Percentiles rank a stretch among this genome's conserved stretches.
Evolutionary conservation across 768 basidiomycete genomes (phyloP).

Genomic region (Kondoa malvinella): DNA sequence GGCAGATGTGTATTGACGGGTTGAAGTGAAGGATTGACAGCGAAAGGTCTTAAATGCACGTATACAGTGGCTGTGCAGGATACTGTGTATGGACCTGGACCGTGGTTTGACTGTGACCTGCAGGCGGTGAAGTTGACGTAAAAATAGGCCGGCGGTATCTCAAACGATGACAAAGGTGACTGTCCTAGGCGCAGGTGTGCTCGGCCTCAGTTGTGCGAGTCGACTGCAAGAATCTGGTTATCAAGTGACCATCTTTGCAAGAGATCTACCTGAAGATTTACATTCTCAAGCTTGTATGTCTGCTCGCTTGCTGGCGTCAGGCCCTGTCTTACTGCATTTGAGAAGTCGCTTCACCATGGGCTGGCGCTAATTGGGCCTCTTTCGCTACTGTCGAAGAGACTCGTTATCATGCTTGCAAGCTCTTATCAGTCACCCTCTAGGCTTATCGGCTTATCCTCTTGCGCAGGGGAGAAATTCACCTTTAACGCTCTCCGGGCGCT

Average conservation of each 20-base stretch:
- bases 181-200: constrained; percentile 14
- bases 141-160: not conserved
- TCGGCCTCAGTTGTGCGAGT: constrained; percentile 5
- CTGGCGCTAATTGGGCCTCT: constrained; percentile 18
- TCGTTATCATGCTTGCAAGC: constrained; percentile 14
- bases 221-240: constrained; percentile 10
- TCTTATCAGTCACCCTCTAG: constrained; percentile 8
- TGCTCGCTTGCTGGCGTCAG: not conserved
- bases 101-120: not conserved
- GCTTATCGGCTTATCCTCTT: constrained; percentile 6
- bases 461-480: constrained; percentile 10
- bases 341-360: constrained; percentile 16
- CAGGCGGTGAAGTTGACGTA: no score
- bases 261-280: not conserved
- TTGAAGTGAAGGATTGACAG: no score
- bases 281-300: not conserved
- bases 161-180: not conserved
- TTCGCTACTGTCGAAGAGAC: constrained; percentile 14
- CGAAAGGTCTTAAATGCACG: no score
- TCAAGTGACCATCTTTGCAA: constrained; percentile 16
- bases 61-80: no score
- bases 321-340: not conserved
- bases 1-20: no score
- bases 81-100: no score
- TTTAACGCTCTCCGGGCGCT: not conserved